Percentiles rank a stretch among this genome's conserved stretches.
phyloP scores from a whole-genome alignment of 257 asterid genomes.

The Petrea volubilis region DNA sequence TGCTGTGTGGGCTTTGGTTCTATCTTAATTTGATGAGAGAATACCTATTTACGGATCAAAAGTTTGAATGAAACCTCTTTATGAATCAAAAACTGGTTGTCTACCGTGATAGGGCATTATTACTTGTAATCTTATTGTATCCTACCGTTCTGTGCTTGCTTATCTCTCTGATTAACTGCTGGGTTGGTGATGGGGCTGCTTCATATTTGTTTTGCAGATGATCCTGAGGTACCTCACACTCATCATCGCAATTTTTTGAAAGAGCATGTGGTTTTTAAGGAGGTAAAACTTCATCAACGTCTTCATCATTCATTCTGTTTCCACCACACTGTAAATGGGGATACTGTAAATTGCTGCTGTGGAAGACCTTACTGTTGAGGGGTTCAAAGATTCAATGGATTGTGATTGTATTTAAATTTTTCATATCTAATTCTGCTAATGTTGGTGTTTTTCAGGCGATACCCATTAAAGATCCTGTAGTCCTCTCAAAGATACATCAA shows the following conservation, averaged over 20 bases:
- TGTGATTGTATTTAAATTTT: slow-evolving; percentile 11
- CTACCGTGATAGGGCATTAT: neutral
- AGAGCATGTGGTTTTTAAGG: slow-evolving; percentile 87
- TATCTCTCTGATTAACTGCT: slow-evolving; percentile 19
- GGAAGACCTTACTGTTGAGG: slow-evolving; percentile 5
- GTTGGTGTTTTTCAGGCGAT: slow-evolving; percentile 58
- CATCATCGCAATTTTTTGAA: slow-evolving; percentile 83
- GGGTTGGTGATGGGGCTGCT: slow-evolving; percentile 20
- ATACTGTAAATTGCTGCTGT: neutral
- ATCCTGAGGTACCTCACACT: slow-evolving; percentile 70
- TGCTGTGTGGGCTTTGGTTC: neutral
- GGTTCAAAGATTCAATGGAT: neutral
- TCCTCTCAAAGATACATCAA: slow-evolving; percentile 91
- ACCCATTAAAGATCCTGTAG: slow-evolving; percentile 79
- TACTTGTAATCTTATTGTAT: neutral
- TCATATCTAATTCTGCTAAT: slow-evolving; percentile 18
- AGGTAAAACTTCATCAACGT: slow-evolving; percentile 47
- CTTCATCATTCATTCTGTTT: neutral
- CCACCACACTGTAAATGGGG: neutral
- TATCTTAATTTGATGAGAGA: neutral
- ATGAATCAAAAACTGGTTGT: neutral
- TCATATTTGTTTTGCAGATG: slow-evolving; percentile 58
- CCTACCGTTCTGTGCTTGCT: slow-evolving; percentile 10
- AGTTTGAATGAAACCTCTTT: neutral
- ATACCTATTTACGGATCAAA: neutral